These are phyloP conservation scores for Petrea volubilis DNA, from an alignment of 257 asterid species.

Conservation along the genomic window DNA sequence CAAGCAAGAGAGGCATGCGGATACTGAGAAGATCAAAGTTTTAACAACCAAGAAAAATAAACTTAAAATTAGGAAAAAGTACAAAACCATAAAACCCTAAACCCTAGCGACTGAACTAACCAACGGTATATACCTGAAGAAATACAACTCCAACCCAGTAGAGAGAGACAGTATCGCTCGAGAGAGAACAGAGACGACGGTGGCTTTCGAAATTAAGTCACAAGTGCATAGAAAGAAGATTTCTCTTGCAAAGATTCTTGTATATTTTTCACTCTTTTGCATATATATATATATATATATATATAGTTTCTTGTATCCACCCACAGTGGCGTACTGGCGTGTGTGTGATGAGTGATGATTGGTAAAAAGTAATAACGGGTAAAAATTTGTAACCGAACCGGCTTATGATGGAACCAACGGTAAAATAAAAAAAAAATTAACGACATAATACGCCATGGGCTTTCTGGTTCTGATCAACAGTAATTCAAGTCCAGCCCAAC, in stretches of 20 bases:
- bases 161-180: neutral
- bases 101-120: conserved; percentile 39
- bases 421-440: too few species aligned
- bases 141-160: conserved; percentile 10
- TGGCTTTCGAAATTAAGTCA: neutral
- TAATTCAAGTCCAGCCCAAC: too few species aligned
- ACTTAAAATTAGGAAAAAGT: neutral
- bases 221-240: conserved; percentile 7
- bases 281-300: neutral
- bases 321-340: too few species aligned
- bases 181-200: conserved; percentile 1
- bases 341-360: too few species aligned
- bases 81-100: conserved; percentile 57
- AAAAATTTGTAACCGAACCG: too few species aligned
- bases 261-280: neutral
- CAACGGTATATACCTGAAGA: conserved; percentile 22
- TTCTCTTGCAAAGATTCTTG: conserved; percentile 5
- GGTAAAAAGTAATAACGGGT: too few species aligned
- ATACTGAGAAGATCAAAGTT: neutral
- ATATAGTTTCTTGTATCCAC: neutral
- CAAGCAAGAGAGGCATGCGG: neutral
- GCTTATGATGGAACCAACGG: too few species aligned
- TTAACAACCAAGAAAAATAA: neutral
- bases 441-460: too few species aligned
- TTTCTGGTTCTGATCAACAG: too few species aligned